Percentiles rank a stretch among this genome's conserved stretches.
phyloP scores from a whole-genome alignment of 2,329 filamentous ascomycete genomes.

The Microdochium trichocladiopsis region DNA sequence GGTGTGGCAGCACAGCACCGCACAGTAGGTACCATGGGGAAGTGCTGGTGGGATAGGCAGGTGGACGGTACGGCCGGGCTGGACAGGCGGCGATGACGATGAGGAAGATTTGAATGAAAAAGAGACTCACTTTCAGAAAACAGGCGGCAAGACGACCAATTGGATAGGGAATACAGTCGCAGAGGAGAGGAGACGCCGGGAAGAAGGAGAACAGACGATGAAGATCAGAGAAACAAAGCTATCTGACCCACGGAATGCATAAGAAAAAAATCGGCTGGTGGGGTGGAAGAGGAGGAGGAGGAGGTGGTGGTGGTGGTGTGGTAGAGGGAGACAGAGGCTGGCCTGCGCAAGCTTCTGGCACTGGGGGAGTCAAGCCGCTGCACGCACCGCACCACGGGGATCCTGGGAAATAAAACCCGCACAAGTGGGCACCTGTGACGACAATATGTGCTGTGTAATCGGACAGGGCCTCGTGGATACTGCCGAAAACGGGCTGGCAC shows the following conservation, averaged over 20 bases:
- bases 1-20: too few species aligned
- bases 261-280: conserved; percentile 1
- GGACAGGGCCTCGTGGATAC: background rate
- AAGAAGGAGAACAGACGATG: background rate
- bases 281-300: background rate
- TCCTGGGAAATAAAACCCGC: background rate
- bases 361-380: background rate
- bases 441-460: background rate
- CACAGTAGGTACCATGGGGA: too few species aligned
- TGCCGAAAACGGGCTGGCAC: too few species aligned
- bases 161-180: background rate
- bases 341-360: background rate
- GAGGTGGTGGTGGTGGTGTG: background rate
- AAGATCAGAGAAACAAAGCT: conserved; percentile 1
- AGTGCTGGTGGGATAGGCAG: too few species aligned
- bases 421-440: background rate
- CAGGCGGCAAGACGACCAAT: background rate
- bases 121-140: background rate
- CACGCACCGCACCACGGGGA: background rate
- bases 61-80: background rate
- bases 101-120: background rate
- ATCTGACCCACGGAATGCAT: background rate
- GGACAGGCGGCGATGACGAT: background rate
- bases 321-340: background rate
- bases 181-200: background rate